Base-by-base conservation (phyloP, 768 basidiomycete species). In the Kwoniella botswanensis region DNA sequence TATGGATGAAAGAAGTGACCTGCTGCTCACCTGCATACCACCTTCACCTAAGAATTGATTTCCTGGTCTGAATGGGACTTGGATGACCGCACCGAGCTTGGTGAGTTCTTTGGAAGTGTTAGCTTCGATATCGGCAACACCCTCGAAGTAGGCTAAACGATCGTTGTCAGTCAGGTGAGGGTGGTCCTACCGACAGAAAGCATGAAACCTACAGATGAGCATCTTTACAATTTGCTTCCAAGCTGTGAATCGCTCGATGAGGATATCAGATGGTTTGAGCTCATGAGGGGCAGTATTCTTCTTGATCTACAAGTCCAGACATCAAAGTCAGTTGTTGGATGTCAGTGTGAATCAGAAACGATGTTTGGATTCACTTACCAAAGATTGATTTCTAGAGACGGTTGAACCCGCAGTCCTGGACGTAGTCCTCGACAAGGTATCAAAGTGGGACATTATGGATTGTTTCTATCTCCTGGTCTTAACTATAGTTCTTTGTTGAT, bases 41-140 rank as follows among this genome's bases (percentile, higher is more conserved):
- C 93, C 93, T 83, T 98, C 94, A n/a, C 97, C 97, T 4, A 99
- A 87, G 82, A 99, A 99, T 86, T 98, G 96, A 84, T 97, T 96
- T 7, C 94, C 95, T 2, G 93, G 88, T 44, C 91, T 87, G 86
- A 99, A 98, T 0, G 97, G 97, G 0, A 98, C 96, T 83, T 99
- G 96, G 71, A 99, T 96, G 71, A 98, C 93, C 1, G 91, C 93
- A 11, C 92, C 92, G 55, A 99, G 89, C 83, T 96, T 95, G 6
- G 91, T 92, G 79, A 98, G 88, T 84, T 98, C 96, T 71, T 89
- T 89, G 13, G 95, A 94, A 6, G 93, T 91, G 83, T 95, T 95
- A 84, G 93, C 93, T 85, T 99, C 92, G 70, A 98, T 96, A 82
- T 98, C 95, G 24, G 90, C 90, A 68, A 90, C 86, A 67, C 89